phyloP scores from a whole-genome alignment of 2,329 filamentous ascomycete species.

The Cytospora leucostoma region DNA sequence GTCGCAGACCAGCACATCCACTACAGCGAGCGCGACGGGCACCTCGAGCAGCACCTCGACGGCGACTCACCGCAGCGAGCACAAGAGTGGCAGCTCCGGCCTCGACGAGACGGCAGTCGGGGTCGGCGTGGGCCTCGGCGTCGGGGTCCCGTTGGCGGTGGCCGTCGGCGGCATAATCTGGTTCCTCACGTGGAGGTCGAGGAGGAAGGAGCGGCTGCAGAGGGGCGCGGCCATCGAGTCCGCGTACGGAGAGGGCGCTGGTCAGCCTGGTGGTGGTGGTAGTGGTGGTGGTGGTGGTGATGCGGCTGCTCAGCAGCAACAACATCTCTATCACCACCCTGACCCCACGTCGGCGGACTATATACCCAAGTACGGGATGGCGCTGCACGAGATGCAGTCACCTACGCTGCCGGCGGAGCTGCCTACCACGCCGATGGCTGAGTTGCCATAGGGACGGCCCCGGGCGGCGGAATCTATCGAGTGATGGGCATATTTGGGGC shows the following conservation, averaged over 20 bases:
- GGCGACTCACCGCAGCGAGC: background rate
- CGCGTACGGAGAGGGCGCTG: background rate
- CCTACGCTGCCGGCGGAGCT: background rate
- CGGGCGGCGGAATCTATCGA: background rate
- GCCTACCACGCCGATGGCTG: background rate
- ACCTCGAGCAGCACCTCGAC: background rate
- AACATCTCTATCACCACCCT: background rate
- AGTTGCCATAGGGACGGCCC: background rate
- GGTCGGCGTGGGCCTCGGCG: conserved; percentile 4
- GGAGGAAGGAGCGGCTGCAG: conserved; percentile 2
- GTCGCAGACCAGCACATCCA: conserved; percentile 3
- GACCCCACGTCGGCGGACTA: background rate
- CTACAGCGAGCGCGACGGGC: background rate
- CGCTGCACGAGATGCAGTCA: background rate
- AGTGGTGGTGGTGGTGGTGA: background rate
- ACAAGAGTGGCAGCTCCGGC: background rate
- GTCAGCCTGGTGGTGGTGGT: no score
- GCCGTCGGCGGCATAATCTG: background rate
- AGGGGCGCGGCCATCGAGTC: background rate
- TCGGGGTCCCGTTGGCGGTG: conserved; percentile 4
- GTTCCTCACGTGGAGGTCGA: conserved; percentile 1
- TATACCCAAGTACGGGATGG: background rate
- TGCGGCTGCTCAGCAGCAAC: background rate
- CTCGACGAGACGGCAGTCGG: background rate
- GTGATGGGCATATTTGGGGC: no score